Evolutionary conservation across 768 basidiomycete genomes (phyloP), one percentile per base, ranked within the genome.

Genomic region (Chiua virens): DNA sequence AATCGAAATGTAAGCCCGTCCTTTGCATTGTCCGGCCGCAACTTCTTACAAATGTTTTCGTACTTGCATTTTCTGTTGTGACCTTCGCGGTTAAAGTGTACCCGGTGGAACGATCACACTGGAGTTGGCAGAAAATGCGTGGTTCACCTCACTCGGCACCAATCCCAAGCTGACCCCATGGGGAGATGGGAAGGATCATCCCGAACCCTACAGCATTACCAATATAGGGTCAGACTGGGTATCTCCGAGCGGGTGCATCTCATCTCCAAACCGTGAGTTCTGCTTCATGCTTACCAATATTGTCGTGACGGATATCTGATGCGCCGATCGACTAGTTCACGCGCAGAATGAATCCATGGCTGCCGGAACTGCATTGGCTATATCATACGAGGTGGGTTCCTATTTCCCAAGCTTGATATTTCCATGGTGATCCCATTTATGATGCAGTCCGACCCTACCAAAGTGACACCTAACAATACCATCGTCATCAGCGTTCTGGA

Each of bases 351-450:
- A 47, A 20, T 13, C 47, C 22, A 28, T 11, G 43, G 44, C 54
- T 28, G 42, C 51, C 2, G 60, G 60, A 17, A 53, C 51, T 17
- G 25, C 46, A 3, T 13, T 50, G 3, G 53, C 25, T 5, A 56
- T 61, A 35, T 3, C 61, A 0, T 60, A 63, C 25, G 14, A 45
- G 14, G 60, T 61, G 28, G n/a, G 57, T 56, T 21, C 14, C 30
- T 11, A 5, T 41, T 38, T 35, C n/a, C 20, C 14, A 5, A 2
- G 2, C 8, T 5, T 8, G 39, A 28, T 23, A 21, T 43, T 10
- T 32, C 4, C 6, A 17, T 34, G 15, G 17, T 34, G 34, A 34
- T n/a, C 3, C 3, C 4, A 15, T 17, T 2, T 34, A 8, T 15
- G 17, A 17, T 17, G 14, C 34, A 34, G 34, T 34, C 34, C 2